These are phyloP conservation scores for Candida quercuum DNA, from an alignment of 805 yeast genomes.

Conservation along the genomic window DNA sequence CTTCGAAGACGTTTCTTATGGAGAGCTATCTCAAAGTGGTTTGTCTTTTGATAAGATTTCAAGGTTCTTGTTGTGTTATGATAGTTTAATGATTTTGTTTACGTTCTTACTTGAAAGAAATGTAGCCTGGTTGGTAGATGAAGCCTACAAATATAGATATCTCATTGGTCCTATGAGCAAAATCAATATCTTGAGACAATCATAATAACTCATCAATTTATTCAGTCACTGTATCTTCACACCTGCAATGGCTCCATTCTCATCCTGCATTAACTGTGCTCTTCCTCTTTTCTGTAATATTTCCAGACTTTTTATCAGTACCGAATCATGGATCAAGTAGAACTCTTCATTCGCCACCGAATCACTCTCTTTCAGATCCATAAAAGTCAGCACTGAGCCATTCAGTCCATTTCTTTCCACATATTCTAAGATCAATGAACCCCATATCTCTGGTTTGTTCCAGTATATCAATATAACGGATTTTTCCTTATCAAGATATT, in stretches of 20 bases:
- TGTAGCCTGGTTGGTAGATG: too few relatives aligned
- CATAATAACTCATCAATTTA: too few relatives aligned
- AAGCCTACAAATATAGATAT: too few relatives aligned
- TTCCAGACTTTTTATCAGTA: slow-evolving; percentile 51
- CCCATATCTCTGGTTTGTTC: slow-evolving; percentile 69
- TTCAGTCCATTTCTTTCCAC: slow-evolving; percentile 74
- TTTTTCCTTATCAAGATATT: slow-evolving; percentile 39
- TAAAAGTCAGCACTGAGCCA: slow-evolving; percentile 72
- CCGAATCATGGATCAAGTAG: slow-evolving; percentile 50
- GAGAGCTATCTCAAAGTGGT: too few relatives aligned
- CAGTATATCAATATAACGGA: slow-evolving; percentile 50
- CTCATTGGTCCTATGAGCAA: too few relatives aligned
- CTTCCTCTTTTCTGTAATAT: slow-evolving; percentile 60
- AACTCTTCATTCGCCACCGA: slow-evolving; percentile 51
- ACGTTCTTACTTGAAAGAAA: too few relatives aligned
- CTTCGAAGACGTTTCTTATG: too few relatives aligned
- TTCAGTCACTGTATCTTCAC: slow-evolving; percentile 54
- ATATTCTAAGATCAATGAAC: slow-evolving; percentile 57
- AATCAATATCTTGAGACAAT: too few relatives aligned
- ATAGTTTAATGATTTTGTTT: too few relatives aligned
- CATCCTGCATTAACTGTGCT: slow-evolving; percentile 68
- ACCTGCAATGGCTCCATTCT: slow-evolving; percentile 65
- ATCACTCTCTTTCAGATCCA: slow-evolving; percentile 71
- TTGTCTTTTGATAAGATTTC: too few relatives aligned
- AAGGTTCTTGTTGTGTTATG: too few relatives aligned